phyloP scores from a whole-genome alignment of 345 rosid genomes.

The Populus ilicifolia region DNA sequence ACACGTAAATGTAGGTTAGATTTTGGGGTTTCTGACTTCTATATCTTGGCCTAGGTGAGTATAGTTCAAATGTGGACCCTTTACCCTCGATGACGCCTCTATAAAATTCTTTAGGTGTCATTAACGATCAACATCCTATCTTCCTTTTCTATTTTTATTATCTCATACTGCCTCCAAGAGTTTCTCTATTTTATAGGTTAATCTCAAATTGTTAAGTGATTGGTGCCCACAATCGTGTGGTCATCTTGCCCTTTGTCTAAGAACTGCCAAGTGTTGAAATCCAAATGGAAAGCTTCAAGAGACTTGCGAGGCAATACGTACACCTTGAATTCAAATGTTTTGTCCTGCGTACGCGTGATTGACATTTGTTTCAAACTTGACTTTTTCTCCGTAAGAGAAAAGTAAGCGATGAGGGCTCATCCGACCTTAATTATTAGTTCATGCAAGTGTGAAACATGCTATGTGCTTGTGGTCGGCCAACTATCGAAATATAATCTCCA shows the following conservation, averaged over 20 bases:
- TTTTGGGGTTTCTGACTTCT: conserved; percentile 36
- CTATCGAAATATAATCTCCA: conserved; percentile 3
- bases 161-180: neutral
- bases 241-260: neutral
- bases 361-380: neutral
- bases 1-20: neutral
- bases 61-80: conserved; percentile 32
- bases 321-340: neutral
- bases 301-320: conserved; percentile 9
- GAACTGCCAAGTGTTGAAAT: neutral
- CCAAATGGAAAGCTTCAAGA: neutral
- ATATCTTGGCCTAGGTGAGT: conserved; percentile 37
- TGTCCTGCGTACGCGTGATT: neutral
- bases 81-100: conserved; percentile 1
- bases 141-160: neutral
- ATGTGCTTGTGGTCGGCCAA: conserved; percentile 11
- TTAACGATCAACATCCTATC: neutral
- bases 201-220: neutral
- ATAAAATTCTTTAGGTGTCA: conserved; percentile 2
- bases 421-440: neutral
- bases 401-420: neutral
- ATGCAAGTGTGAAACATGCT: conserved; percentile 13
- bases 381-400: conserved; percentile 19
- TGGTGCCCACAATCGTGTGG: neutral
- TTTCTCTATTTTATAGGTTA: neutral